phyloP scores from a whole-genome alignment of 2,329 filamentous ascomycete species.

The Aspergillus uvarum region DNA sequence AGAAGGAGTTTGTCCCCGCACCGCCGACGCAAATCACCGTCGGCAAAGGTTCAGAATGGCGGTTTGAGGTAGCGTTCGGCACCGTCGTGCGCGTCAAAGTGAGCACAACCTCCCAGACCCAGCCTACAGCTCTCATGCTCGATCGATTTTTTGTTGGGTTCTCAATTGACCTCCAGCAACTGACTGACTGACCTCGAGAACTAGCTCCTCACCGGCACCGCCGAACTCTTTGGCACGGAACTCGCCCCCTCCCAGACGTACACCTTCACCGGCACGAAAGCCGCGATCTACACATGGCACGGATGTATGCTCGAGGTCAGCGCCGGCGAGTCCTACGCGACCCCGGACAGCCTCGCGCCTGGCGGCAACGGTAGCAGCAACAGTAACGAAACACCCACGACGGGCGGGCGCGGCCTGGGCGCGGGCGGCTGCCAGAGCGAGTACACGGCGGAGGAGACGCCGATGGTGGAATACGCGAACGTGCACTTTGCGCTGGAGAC shows the following conservation, averaged over 20 bases:
- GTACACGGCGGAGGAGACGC: conserved; percentile 74
- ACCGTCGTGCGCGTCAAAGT: conserved; percentile 56
- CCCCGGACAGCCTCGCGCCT: conserved; percentile 30
- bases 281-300: conserved; percentile 88
- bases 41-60: conserved; percentile 70
- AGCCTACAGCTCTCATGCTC: neutral
- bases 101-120: conserved; percentile 12
- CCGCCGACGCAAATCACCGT: conserved; percentile 54
- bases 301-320: conserved; percentile 82
- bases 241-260: conserved; percentile 79
- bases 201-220: conserved; percentile 73
- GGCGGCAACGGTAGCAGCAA: conserved; percentile 22
- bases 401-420: conserved; percentile 30
- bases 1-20: conserved; percentile 36
- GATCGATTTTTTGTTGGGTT: no score
- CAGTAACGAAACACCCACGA: conserved; percentile 17
- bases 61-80: conserved; percentile 68
- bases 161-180: neutral
- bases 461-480: conserved; percentile 77
- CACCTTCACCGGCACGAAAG: conserved; percentile 76
- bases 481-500: conserved; percentile 82
- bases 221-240: conserved; percentile 93
- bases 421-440: conserved; percentile 66
- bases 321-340: conserved; percentile 54
- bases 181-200: conserved; percentile 5